Evolutionary conservation across 371 early-diverging fungal genomes (phyloP).

Genomic region (Saksenaea vasiformis): DNA sequence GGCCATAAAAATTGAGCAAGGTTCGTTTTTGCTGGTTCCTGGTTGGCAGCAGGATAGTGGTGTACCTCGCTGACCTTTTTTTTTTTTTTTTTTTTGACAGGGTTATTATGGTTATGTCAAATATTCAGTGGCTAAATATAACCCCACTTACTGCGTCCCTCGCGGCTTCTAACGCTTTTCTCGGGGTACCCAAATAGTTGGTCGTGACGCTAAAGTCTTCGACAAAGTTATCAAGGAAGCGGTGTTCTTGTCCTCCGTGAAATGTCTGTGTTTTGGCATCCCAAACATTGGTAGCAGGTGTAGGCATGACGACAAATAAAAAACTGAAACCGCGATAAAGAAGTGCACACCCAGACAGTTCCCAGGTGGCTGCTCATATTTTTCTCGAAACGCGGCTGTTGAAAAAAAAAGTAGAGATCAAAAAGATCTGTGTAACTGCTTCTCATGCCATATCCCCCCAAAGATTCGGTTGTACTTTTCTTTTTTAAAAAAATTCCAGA

Average conservation of each 20-base stretch:
- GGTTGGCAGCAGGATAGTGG: conserved; percentile 88
- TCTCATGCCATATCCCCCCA: not conserved
- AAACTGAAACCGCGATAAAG: not conserved
- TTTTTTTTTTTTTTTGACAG: too few species aligned
- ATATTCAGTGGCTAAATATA: too few species aligned
- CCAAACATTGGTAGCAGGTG: conserved; percentile 50
- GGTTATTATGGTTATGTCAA: too few species aligned
- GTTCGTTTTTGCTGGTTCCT: conserved; percentile 83
- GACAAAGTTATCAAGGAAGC: conserved; percentile 76
- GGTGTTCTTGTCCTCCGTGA: conserved; percentile 89
- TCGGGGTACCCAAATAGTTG: conserved; percentile 81
- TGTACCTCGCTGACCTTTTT: conserved; percentile 65
- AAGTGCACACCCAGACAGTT: not conserved
- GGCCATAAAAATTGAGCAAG: conserved; percentile 85
- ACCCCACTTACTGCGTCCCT: conserved; percentile 62
- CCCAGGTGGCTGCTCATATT: not conserved
- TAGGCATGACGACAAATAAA: not conserved
- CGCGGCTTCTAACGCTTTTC: conserved; percentile 70
- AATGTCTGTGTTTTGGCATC: conserved; percentile 83
- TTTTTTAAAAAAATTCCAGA: too few species aligned
- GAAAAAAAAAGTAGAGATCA: not conserved
- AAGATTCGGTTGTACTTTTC: too few species aligned
- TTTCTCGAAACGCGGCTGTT: not conserved
- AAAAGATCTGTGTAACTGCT: not conserved
- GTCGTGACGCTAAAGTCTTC: conserved; percentile 91